phyloP scores from a whole-genome alignment of 202 grass and related monocot species.

The Saccharum hybrid region DNA sequence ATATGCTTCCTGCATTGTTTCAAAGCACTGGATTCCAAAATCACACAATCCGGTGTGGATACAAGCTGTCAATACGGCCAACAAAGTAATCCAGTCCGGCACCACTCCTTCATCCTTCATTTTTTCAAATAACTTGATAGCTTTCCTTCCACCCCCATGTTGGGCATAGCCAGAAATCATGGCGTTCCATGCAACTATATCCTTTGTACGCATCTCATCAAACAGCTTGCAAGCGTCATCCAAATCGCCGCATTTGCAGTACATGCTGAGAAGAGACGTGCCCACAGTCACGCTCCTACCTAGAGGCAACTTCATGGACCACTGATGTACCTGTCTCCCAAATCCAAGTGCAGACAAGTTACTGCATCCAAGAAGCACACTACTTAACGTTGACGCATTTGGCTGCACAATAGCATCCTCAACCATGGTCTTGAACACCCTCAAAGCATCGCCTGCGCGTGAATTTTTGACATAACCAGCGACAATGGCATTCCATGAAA shows the following conservation, averaged over 20 bases:
- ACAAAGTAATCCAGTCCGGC: constrained; percentile 62
- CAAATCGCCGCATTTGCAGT: constrained; percentile 66
- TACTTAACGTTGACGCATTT: constrained; percentile 55
- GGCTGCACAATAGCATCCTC: constrained; percentile 30
- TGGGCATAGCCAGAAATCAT: constrained; percentile 77
- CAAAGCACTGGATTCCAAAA: constrained; percentile 57
- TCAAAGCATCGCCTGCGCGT: constrained; percentile 36
- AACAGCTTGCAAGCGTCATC: constrained; percentile 53
- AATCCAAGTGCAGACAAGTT: constrained; percentile 53
- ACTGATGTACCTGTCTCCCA: constrained; percentile 54
- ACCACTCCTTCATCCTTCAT: constrained; percentile 44
- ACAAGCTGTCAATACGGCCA: constrained; percentile 63
- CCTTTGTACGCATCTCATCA: constrained; percentile 50
- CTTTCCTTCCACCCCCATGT: constrained; percentile 56
- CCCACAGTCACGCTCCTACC: constrained; percentile 35
- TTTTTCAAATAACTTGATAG: constrained; percentile 55
- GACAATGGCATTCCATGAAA: constrained; percentile 52
- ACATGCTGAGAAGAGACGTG: constrained; percentile 66
- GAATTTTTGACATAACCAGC: constrained; percentile 55
- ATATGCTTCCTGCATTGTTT: constrained; percentile 57
- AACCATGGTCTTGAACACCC: constrained; percentile 50
- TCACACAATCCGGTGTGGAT: constrained; percentile 56
- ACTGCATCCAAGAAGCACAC: constrained; percentile 56
- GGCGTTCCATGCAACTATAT: constrained; percentile 66
- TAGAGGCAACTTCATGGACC: constrained; percentile 49